phyloP scores from a whole-genome alignment of 2,329 filamentous ascomycete genomes.

The Cladosporium oxysporum region DNA sequence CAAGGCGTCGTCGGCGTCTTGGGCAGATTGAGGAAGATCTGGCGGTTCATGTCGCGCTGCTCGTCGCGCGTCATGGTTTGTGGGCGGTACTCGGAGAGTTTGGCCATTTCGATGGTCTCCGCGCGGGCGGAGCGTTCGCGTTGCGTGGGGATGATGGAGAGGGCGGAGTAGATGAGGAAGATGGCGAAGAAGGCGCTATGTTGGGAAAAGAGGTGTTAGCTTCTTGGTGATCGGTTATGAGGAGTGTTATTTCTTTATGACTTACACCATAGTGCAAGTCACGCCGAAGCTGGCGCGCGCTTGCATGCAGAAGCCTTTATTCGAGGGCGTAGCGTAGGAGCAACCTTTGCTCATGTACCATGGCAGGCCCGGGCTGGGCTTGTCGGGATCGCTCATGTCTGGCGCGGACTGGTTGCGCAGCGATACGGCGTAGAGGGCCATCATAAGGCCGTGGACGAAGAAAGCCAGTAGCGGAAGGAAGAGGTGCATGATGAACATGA shows the following conservation, averaged over 20 bases:
- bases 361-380: conserved; percentile 62
- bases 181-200: conserved; percentile 60
- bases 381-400: conserved; percentile 67
- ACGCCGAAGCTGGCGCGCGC: conserved; percentile 68
- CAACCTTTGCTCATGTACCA: conserved; percentile 79
- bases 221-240: conserved; percentile 5
- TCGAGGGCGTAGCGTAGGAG: conserved; percentile 48
- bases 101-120: conserved; percentile 52
- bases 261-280: conserved; percentile 69
- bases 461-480: conserved; percentile 68
- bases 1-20: conserved; percentile 51
- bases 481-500: conserved; percentile 69
- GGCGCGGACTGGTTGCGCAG: conserved; percentile 71
- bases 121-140: conserved; percentile 34
- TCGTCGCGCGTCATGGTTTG: conserved; percentile 49
- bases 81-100: conserved; percentile 49
- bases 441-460: conserved; percentile 58
- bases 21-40: conserved; percentile 38
- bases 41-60: conserved; percentile 59
- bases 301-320: conserved; percentile 62
- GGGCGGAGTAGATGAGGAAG: conserved; percentile 62
- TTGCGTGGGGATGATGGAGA: conserved; percentile 52
- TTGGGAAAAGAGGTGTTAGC: conserved; percentile 15
- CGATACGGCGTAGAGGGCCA: conserved; percentile 65
- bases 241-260: conserved; percentile 26